Evolutionary conservation across 1,284 basidiomycete genomes (phyloP).

Genomic region (Ceratobasidium sp.): DNA sequence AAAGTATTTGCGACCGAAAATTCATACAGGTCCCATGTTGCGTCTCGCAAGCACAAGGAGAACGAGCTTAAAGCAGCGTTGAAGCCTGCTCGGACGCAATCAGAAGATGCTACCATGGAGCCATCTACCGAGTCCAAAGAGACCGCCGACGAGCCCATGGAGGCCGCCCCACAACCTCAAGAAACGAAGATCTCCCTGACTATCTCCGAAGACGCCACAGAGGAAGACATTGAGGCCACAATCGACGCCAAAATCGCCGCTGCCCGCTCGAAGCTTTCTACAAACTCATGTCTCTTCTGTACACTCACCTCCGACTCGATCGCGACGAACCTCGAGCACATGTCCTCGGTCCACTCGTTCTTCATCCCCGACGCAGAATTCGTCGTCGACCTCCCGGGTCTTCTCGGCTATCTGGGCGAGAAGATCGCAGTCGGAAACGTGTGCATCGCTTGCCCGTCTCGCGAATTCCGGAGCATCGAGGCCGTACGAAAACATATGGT

Average conservation of each 20-base stretch:
- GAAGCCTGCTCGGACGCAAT: constrained; percentile 44
- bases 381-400: constrained; percentile 83
- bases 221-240: constrained; percentile 65
- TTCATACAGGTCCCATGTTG: constrained; percentile 87
- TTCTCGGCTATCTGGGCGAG: constrained; percentile 90
- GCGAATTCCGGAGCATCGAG: constrained; percentile 81
- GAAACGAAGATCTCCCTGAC: constrained; percentile 31
- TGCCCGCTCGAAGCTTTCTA: constrained; percentile 70
- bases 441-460: constrained; percentile 90
- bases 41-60: constrained; percentile 92
- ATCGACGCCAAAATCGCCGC: constrained; percentile 83
- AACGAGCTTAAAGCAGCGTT: constrained; percentile 67
- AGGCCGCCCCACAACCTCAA: constrained; percentile 43
- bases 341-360: constrained; percentile 90
- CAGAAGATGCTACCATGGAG: constrained; percentile 39
- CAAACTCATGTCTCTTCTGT: constrained; percentile 90
- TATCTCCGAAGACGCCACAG: constrained; percentile 56
- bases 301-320: constrained; percentile 63
- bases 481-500: constrained; percentile 94
- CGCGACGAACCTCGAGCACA: constrained; percentile 82
- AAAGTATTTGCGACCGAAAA: constrained; percentile 92
- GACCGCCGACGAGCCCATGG: constrained; percentile 41
- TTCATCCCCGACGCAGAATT: constrained; percentile 96
- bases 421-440: constrained; percentile 93
- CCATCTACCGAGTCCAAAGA: constrained; percentile 35